phyloP scores from a whole-genome alignment of 2,329 filamentous ascomycete species.

The Arthrobotrys sphaeroides region DNA sequence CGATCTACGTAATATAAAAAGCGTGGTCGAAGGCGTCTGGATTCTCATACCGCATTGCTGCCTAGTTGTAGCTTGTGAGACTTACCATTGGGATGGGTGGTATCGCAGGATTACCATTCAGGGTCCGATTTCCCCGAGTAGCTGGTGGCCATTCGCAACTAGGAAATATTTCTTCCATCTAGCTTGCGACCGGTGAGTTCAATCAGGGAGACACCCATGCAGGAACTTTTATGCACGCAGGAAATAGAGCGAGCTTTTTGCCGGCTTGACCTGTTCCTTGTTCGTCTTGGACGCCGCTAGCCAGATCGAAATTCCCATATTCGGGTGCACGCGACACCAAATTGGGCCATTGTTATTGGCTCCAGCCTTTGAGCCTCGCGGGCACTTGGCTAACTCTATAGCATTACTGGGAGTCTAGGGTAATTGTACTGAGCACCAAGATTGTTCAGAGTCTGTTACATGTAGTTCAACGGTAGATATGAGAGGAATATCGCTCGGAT shows the following conservation, averaged over 20 bases:
- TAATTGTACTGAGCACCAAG: neutral
- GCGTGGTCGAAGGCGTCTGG: slow-evolving; percentile 34
- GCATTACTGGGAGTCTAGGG: neutral
- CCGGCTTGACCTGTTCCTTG: slow-evolving; percentile 20
- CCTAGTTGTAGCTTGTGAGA: slow-evolving; percentile 20
- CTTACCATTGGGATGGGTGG: slow-evolving; percentile 1
- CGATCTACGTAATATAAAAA: slow-evolving; percentile 44
- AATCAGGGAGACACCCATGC: neutral
- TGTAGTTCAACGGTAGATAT: neutral
- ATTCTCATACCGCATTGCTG: slow-evolving; percentile 29
- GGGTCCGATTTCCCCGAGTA: slow-evolving; percentile 4
- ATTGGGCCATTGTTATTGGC: slow-evolving; percentile 1
- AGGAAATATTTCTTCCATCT: neutral
- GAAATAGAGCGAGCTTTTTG: slow-evolving; percentile 11
- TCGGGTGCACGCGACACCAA: slow-evolving; percentile 38
- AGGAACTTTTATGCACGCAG: slow-evolving; percentile 37
- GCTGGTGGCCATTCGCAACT: neutral
- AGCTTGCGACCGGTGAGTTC: too few species aligned
- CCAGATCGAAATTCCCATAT: neutral
- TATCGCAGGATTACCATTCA: slow-evolving; percentile 2
- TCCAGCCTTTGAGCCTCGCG: neutral
- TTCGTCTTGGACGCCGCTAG: neutral
- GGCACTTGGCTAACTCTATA: neutral
- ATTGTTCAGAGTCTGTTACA: neutral
- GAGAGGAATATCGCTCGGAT: neutral